phyloP scores from a whole-genome alignment of 306 rosid species.

The Castanea sativa region DNA sequence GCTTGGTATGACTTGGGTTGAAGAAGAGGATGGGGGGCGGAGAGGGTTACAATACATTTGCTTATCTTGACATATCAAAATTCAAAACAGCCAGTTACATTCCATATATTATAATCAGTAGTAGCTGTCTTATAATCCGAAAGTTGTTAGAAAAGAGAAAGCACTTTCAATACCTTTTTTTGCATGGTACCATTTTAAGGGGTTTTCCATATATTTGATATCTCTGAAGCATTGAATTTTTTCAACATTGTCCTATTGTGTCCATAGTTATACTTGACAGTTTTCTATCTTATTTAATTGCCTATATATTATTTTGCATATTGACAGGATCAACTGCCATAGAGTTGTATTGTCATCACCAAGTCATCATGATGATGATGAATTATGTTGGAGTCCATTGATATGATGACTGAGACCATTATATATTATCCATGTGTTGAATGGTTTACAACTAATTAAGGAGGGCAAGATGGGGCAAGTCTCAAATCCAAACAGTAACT shows the following conservation, averaged over 20 bases:
- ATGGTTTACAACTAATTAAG: background rate
- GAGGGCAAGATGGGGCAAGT: background rate
- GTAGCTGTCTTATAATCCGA: background rate
- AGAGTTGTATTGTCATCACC: background rate
- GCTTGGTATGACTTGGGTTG: background rate
- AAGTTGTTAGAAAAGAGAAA: background rate
- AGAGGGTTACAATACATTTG: background rate
- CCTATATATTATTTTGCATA: background rate
- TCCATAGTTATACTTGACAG: background rate
- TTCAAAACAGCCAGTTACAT: background rate
- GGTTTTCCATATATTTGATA: background rate
- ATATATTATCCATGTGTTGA: background rate
- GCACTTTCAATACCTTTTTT: background rate
- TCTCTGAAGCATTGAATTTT: background rate
- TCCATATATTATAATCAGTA: background rate
- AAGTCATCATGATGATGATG: background rate
- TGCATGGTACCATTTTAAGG: background rate
- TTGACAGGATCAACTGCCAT: background rate
- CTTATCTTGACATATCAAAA: background rate
- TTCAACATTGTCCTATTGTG: background rate
- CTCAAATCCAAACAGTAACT: background rate
- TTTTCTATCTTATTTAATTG: background rate
- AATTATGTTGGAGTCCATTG: background rate
- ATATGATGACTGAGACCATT: background rate
- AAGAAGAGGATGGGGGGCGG: background rate